Base-by-base conservation (phyloP, 2,329 filamentous ascomycete genomes). In the Talaromyces sp. region DNA sequence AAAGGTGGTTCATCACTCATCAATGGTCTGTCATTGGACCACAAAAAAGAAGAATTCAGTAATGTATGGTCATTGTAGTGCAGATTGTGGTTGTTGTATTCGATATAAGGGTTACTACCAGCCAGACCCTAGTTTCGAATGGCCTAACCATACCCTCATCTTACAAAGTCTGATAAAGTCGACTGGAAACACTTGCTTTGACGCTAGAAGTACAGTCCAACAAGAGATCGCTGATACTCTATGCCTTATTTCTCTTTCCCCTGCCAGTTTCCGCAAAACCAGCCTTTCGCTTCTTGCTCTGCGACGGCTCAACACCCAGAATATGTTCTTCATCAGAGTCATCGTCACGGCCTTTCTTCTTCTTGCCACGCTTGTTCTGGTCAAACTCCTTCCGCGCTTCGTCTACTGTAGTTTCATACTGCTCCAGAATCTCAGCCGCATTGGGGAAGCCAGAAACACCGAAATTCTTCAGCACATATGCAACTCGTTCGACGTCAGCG, bases 391-490 rank as follows among this genome's bases (percentile, higher is more conserved):
- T 56, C 22, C 61, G 33, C 11, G 63, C 16, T 13, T 60, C 60
- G 14, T 60, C 22, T 41, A 50, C 57, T 9, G 57, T 35, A 11
- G 37, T 58, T 16, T 59, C 45, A n/a, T 60, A 48, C 24, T 63
- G 9, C 41, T 60, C 39, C 47, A 63, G 8, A 37, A 66, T 66
- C 22, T 66, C 60, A 19, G 54, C 59, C 24, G 63, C 66, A 19
- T 58, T 54, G 31, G 65, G 52, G 67, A 68, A 69, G 3, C 69
- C 73, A 2, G 75, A 76, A 2, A 71, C 52, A 22, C 69, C 71
- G 58, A 77, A 65, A 69, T 78, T 71, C 16, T 72, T 71, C n/a
- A 78, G 58, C 59, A 79, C 77, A 67, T 74, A 78, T 7, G 75
- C 77, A 41, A 73, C 75, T 54, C 74, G 76, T 65, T 79, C 77